Evolutionary conservation across 179 eudicot species (phyloP).

Genomic region (Heliamphora pulchella): DNA sequence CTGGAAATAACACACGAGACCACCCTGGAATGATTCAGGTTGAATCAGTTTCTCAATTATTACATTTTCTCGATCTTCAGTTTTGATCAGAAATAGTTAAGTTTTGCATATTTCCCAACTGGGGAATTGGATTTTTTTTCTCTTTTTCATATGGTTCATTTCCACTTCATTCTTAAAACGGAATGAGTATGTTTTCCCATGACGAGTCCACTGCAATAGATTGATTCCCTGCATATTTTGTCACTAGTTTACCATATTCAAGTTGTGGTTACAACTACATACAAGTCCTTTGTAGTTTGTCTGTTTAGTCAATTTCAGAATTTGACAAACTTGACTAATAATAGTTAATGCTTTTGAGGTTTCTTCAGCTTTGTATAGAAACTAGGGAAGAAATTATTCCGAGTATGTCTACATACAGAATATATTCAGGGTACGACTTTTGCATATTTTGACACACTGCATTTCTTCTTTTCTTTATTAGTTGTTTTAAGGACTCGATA

Average conservation of each 20-base stretch:
- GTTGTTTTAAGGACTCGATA: too few species aligned
- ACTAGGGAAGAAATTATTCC: too few species aligned
- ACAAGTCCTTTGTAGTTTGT: neutral
- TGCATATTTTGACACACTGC: too few species aligned
- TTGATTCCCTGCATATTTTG: neutral
- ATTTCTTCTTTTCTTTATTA: too few species aligned
- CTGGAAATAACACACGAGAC: slow-evolving; percentile 78
- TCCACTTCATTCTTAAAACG: neutral
- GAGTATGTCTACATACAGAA: too few species aligned
- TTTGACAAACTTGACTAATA: too few species aligned
- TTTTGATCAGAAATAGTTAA: neutral
- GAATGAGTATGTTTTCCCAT: neutral
- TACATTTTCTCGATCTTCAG: neutral
- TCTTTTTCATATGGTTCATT: neutral
- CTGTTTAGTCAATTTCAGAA: slow-evolving; percentile 26
- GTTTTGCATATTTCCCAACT: neutral
- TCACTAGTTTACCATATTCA: neutral
- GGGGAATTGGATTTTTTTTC: neutral
- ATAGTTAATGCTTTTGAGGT: too few species aligned
- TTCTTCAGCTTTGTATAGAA: too few species aligned
- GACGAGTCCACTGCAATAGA: neutral
- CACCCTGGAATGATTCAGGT: slow-evolving; percentile 97
- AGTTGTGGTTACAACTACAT: neutral
- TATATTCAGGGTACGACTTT: too few species aligned
- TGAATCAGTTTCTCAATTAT: slow-evolving; percentile 11